Base-by-base conservation (phyloP, 768 basidiomycete species). In the Pleurotus giganteus region DNA sequence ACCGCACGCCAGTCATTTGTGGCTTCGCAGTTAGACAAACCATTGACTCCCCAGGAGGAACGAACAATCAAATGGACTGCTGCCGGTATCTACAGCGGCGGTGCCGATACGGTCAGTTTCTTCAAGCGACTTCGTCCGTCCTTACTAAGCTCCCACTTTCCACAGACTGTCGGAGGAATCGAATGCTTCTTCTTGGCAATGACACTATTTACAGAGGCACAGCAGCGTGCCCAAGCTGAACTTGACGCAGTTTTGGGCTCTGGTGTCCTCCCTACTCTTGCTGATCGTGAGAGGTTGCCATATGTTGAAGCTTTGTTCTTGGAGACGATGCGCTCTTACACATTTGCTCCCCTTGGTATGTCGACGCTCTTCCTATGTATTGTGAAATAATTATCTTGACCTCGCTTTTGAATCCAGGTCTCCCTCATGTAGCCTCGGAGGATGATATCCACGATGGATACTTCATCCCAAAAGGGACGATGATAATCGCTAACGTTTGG, bases 61-160 rank as follows among this genome's bases (percentile, higher is more conserved):
- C 69, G 76, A 47, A 77, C 81, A 57, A 71, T 89, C 55, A 88
- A 85, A 64, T 86, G 86, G 83, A 81, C 85, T 41, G 75, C 81
- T 28, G 77, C 77, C 11, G 79, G 81, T 42, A 64, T 83, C 13
- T 82, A 83, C 65, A 74, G 77, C 47, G 80, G 79, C 79, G 85
- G 82, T 46, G 76, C 81, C 57, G 81, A 83, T 66, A 82, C 81
- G 34, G 81, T 81, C 34, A 75, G 61, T 34, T 15, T 41, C 17
- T 19, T 4, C 21, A n/a, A 11, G 32, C 21, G 9, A 21, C 23
- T 2, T 32, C 49, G 15, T 32, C 23, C 49, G 42, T 8, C 54
- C 41, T 45, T 51, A 42, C 39, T 26, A 44, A 31, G 53, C 49
- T 15, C 44, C 50, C 53, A 43, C 52, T 26, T 42, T 47, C 63